Evolutionary conservation across 1,284 basidiomycete species (phyloP).

Genomic region (Cutaneotrichosporon spelunceum): DNA sequence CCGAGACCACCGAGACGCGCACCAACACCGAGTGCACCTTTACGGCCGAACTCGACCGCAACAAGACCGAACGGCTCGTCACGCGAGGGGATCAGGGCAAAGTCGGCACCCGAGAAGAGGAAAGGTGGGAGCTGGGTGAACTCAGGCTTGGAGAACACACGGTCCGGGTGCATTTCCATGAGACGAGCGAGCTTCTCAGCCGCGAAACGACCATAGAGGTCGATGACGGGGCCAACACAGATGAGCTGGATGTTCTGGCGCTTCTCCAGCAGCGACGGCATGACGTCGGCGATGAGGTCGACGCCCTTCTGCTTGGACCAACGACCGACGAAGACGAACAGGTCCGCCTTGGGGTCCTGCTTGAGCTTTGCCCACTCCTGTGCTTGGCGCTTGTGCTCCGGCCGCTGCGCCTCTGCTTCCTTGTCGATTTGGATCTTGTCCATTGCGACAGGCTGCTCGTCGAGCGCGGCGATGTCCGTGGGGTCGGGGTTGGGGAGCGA

Average conservation of each 20-base stretch:
- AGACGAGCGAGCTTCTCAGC: conserved; percentile 85
- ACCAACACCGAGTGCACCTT: conserved; percentile 90
- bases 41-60: conserved; percentile 89
- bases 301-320: conserved; percentile 97
- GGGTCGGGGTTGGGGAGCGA: conserved; percentile 87
- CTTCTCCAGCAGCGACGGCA: conserved; percentile 83
- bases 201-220: conserved; percentile 87
- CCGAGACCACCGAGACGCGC: conserved; percentile 87
- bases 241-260: conserved; percentile 79
- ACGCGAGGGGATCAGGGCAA: conserved; percentile 87
- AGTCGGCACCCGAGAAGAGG: conserved; percentile 88
- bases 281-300: conserved; percentile 87
- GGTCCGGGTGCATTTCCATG: conserved; percentile 91
- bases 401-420: conserved; percentile 78
- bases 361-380: conserved; percentile 90
- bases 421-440: conserved; percentile 73
- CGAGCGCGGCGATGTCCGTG: conserved; percentile 84
- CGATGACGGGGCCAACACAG: conserved; percentile 86
- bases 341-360: conserved; percentile 79
- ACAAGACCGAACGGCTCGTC: conserved; percentile 93
- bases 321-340: conserved; percentile 91
- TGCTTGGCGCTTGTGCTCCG: conserved; percentile 81
- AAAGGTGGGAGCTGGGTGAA: conserved; percentile 90
- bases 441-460: conserved; percentile 68
- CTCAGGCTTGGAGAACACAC: conserved; percentile 87